phyloP scores from a whole-genome alignment of 257 asterid genomes.

The Nicotiana sylvestris region DNA sequence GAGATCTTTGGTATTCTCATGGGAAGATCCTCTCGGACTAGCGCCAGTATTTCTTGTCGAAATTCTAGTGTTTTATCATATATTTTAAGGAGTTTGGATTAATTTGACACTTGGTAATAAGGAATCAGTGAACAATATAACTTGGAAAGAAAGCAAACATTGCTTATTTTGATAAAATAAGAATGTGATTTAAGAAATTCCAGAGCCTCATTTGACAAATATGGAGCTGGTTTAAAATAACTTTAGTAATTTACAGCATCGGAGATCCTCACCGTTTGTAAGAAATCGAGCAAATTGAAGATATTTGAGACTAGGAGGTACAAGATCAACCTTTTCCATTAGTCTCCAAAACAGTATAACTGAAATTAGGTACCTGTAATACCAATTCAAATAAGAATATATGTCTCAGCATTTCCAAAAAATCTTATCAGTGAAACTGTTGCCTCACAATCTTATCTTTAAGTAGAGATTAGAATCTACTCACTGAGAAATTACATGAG shows the following conservation, averaged over 20 bases:
- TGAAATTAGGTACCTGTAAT: constrained; percentile 68
- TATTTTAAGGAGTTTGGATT: background rate
- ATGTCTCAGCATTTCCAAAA: background rate
- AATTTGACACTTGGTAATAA: background rate
- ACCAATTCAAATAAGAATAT: constrained; percentile 8
- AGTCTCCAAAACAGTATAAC: constrained; percentile 58
- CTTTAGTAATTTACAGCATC: background rate
- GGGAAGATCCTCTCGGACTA: background rate
- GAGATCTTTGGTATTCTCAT: background rate
- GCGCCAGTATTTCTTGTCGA: background rate
- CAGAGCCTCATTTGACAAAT: background rate
- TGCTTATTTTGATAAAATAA: background rate
- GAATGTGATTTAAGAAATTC: background rate
- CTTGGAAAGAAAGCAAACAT: background rate
- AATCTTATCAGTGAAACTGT: background rate
- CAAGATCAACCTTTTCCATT: constrained; percentile 44
- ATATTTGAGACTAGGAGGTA: constrained; percentile 52
- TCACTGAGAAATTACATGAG: constrained; percentile 83
- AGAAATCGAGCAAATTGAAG: constrained; percentile 66
- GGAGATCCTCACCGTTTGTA: constrained; percentile 45
- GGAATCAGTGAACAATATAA: background rate
- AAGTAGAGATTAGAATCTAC: constrained; percentile 18
- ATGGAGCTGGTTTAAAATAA: background rate
- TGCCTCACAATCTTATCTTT: background rate
- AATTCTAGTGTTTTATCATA: background rate